These are phyloP conservation scores for Aspergillus bertholletiae DNA, from an alignment of 495 filamentous ascomycete genomes.

Conservation along the genomic window DNA sequence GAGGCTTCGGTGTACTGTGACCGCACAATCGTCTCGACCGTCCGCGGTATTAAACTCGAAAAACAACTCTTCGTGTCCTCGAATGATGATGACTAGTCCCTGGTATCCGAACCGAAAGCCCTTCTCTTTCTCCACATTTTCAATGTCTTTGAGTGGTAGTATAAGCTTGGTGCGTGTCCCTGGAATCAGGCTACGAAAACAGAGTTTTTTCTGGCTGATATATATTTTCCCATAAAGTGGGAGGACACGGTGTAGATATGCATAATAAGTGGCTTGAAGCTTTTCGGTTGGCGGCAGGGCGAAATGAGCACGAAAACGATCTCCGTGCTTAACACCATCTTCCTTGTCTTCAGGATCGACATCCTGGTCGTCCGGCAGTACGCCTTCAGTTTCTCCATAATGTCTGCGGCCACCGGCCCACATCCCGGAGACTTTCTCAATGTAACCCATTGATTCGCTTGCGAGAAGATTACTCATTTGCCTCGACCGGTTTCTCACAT, in stretches of 20 bases:
- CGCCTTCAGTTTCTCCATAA: conserved; percentile 72
- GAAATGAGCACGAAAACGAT: conserved; percentile 87
- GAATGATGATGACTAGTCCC: conserved; percentile 85
- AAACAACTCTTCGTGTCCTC: conserved; percentile 93
- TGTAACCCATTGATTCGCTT: conserved; percentile 93
- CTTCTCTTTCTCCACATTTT: conserved; percentile 93
- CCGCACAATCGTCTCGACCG: conserved; percentile 80
- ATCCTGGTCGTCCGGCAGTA: conserved; percentile 59
- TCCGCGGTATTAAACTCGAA: conserved; percentile 84
- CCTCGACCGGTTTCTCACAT: conserved; percentile 70
- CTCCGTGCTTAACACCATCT: conserved; percentile 55
- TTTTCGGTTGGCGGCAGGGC: conserved; percentile 78
- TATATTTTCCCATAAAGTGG: conserved; percentile 98
- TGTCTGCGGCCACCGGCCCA: conserved; percentile 90
- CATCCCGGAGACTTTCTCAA: conserved; percentile 97
- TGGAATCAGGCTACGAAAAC: conserved; percentile 87
- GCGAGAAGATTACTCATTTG: conserved; percentile 84
- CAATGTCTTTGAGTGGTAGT: conserved; percentile 84
- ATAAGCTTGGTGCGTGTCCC: conserved; percentile 93
- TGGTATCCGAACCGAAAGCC: conserved; percentile 92
- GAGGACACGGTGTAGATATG: conserved; percentile 79
- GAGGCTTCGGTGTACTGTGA: conserved; percentile 72
- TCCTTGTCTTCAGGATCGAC: conserved; percentile 66
- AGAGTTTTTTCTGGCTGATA: conserved; percentile 84
- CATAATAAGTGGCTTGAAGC: conserved; percentile 89